Percentiles rank a stretch among this genome's conserved stretches.
phyloP scores from a whole-genome alignment of 352 stramenopile species.

The Phytophthora ohioensis region DNA sequence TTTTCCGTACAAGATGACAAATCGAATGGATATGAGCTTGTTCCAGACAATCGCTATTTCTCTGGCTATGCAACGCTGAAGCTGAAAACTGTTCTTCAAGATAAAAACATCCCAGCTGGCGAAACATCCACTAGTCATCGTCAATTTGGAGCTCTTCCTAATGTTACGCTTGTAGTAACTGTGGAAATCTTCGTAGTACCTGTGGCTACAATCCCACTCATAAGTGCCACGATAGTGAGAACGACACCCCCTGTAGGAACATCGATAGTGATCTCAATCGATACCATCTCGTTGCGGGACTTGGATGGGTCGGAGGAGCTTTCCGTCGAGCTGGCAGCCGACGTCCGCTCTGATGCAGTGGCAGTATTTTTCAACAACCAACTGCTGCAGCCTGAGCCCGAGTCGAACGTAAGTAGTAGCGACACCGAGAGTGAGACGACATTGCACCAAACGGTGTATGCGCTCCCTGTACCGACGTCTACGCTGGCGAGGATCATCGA shows the following conservation, averaged over 20 bases:
- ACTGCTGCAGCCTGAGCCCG: background rate
- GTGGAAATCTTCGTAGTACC: slow-evolving; percentile 30
- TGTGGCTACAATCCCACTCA: slow-evolving; percentile 21
- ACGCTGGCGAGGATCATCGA: slow-evolving; percentile 13
- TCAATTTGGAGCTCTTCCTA: slow-evolving; percentile 30
- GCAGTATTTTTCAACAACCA: slow-evolving; percentile 33
- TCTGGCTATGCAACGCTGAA: slow-evolving; percentile 37
- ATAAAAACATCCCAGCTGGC: slow-evolving; percentile 16
- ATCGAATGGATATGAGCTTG: slow-evolving; percentile 22
- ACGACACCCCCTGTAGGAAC: background rate
- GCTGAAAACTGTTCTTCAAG: slow-evolving; percentile 38
- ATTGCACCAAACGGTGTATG: slow-evolving; percentile 8
- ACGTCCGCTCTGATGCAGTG: slow-evolving; percentile 1
- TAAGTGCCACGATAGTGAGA: slow-evolving; percentile 6
- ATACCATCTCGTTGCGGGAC: slow-evolving; percentile 24
- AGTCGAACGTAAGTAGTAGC: background rate
- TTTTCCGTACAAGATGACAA: slow-evolving; percentile 17
- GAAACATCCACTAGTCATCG: slow-evolving; percentile 12
- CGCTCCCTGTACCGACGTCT: slow-evolving; percentile 12
- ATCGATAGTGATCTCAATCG: slow-evolving; percentile 22
- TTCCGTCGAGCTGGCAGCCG: slow-evolving; percentile 9
- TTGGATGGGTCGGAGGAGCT: slow-evolving; percentile 36
- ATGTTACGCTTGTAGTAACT: slow-evolving; percentile 29
- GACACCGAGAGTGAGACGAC: slow-evolving; percentile 2
- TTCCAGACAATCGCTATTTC: slow-evolving; percentile 30